Percentiles rank a stretch among this genome's conserved stretches.
Evolutionary conservation across 805 yeast genomes (phyloP).

Genomic region (Saturnispora besseyi): DNA sequence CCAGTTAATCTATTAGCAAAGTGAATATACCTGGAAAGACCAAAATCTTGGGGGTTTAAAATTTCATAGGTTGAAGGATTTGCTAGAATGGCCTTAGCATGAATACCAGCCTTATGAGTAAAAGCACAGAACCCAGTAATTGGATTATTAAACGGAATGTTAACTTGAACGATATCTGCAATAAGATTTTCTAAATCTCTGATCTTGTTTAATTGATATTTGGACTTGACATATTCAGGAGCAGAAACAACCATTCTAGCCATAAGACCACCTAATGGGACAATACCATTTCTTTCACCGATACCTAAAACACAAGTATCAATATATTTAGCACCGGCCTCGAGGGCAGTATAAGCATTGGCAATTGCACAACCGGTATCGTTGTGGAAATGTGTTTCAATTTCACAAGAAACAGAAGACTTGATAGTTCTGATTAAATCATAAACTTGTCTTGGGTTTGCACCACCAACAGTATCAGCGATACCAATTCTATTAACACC

Average conservation of each 20-base stretch:
- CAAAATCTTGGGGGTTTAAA: constrained; percentile 49
- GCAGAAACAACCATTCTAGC: constrained; percentile 57
- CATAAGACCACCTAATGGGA: constrained; percentile 54
- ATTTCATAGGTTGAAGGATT: constrained; percentile 58
- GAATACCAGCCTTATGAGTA: constrained; percentile 58
- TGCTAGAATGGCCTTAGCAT: constrained; percentile 53
- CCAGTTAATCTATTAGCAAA: constrained; percentile 55
- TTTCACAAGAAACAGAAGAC: constrained; percentile 49
- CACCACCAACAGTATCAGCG: constrained; percentile 58
- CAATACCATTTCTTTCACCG: constrained; percentile 57
- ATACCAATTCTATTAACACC: constrained; percentile 57
- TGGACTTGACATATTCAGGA: constrained; percentile 48
- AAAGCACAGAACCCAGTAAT: constrained; percentile 58
- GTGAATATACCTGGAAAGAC: constrained; percentile 52
- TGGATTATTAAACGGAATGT: constrained; percentile 54
- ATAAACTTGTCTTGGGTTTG: constrained; percentile 54
- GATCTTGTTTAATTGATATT: constrained; percentile 46
- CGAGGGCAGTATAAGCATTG: constrained; percentile 53
- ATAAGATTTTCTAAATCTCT: constrained; percentile 51
- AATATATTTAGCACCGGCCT: constrained; percentile 52
- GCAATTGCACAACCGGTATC: constrained; percentile 60
- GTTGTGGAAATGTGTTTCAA: constrained; percentile 54
- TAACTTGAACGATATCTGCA: constrained; percentile 51
- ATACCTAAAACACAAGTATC: constrained; percentile 53
- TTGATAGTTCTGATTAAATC: constrained; percentile 50